Base-by-base conservation (phyloP, 805 yeast genomes). In the Saccharomycopsis amapae region DNA sequence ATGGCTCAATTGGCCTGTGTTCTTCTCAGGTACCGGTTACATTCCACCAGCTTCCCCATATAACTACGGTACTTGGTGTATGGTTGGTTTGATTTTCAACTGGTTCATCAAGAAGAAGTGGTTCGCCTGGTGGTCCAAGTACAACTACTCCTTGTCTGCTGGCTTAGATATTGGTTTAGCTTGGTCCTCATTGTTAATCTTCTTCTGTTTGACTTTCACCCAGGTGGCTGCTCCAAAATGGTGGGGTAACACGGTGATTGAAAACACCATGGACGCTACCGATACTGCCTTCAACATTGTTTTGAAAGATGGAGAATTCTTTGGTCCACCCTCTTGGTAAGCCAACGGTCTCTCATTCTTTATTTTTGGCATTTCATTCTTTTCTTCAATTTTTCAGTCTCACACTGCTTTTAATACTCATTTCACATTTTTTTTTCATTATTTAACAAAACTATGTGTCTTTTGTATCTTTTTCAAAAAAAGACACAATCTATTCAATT, bases 61-160 rank as follows among this genome's bases (percentile, higher is more conserved):
- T 59, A 78, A 76, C 58, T 78, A 78, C 58, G 70, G 75, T 26
- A 62, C 76, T 5, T 80, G 73, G 64, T 72, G 78, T 51, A 58
- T 67, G 30, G 67, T 75, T 34, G 82, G 85, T 4, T 70, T 69
- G 51, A 42, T 68, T 3, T 81, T 81, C 64, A 78, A 77, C 65
- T 77, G 70, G 61, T 67, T 68, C 55, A 62, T 81, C 47, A 77
- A 76, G 49, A 68, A 75, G 41, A 66, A 68, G 49, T 79, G 75
- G 63, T 65, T 75, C 40, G 63, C 69, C 39, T 82, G 88, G 89
- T 82, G 89, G 88, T 79, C 80, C 34, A 81, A 80, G 60, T 82
- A 82, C 60, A 81, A 80, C 58, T 81, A 79, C 57, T 72, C 80
- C 3, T 62, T 82, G 44, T 73, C 84, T 15, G 78, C 83, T 19